These are phyloP conservation scores for Aspergillus ochraceoroseus DNA, from an alignment of 2,329 filamentous ascomycete genomes.

Conservation along the genomic window DNA sequence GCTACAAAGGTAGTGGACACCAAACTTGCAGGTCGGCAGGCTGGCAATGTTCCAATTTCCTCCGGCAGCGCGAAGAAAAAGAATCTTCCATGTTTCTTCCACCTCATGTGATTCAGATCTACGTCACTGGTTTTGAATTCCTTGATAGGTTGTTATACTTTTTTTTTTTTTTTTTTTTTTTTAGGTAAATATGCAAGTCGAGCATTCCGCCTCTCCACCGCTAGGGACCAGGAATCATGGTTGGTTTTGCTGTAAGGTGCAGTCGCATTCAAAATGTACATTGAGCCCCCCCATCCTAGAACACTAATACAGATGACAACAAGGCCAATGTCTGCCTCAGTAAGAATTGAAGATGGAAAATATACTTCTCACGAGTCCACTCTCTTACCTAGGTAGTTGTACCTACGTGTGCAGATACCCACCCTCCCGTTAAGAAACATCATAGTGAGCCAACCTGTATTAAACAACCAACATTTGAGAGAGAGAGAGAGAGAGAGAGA, in stretches of 20 bases:
- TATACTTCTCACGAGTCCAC: slow-evolving; percentile 1
- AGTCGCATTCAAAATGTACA: slow-evolving; percentile 10
- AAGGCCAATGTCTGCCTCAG: not conserved
- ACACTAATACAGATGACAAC: too few species aligned
- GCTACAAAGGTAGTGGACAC: too few species aligned
- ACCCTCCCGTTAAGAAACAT: not conserved
- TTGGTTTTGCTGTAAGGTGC: slow-evolving; percentile 9
- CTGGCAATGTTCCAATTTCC: too few species aligned
- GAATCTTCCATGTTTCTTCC: slow-evolving; percentile 1
- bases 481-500: slow-evolving; percentile 19
- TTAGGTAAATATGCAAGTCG: slow-evolving; percentile 1
- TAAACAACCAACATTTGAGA: slow-evolving; percentile 8
- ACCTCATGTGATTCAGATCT: slow-evolving; percentile 4
- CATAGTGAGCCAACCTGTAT: not conserved
- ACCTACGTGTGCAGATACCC: too few species aligned
- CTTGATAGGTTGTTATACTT: too few species aligned
- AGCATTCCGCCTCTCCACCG: slow-evolving; percentile 5
- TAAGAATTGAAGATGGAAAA: too few species aligned
- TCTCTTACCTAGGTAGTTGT: too few species aligned
- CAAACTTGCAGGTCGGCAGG: slow-evolving; percentile 1
- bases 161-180: too few species aligned
- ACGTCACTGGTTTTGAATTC: slow-evolving; percentile 7
- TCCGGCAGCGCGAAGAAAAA: too few species aligned
- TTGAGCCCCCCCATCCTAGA: slow-evolving; percentile 14
- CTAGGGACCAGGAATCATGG: slow-evolving; percentile 9